Evolutionary conservation across 257 asterid species (phyloP), one percentile per base, ranked within the genome.

Genomic region (Nicotiana tabacum): DNA sequence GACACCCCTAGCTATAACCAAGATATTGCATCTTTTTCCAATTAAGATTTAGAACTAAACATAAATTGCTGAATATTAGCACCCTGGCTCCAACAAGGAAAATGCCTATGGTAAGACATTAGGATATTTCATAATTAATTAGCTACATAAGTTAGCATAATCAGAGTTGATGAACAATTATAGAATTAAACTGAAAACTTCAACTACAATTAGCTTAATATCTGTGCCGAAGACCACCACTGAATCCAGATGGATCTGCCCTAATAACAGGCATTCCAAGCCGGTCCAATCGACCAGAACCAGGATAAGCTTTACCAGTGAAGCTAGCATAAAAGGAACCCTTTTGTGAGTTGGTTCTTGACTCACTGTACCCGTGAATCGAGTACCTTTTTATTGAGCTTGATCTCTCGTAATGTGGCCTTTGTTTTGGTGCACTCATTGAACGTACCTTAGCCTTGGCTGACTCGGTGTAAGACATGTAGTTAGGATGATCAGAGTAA

Each of bases 391-490:
- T 93, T 0, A 85, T 83, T 0, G 99, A 93, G 83, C 92, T 86
- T 1, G 94, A 90, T 84, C 94, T 85, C 72, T 94, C 99, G 5
- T 85, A 88, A 3, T 86, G 90, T 48, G 93, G 91, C 78, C 99
- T 88, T 30, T 92, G 98, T 84, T 84, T 93, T 6, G 99, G 99
- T 30, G 97, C 98, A 77, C 98, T 96, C 32, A 90, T 84, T 3
- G 99, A 93, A 72, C 99, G 88, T 37, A 84, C 89, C 91, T 96
- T 96, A 2, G 99, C 98, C 85, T 90, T 93, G 0, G 97, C 88
- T 10, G 99, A 96, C 81, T 93, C 92, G 0, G 99, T 96, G 65
- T 83, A 89, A 3, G 98, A 70, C 99, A 96, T 96, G 80, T 96
- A 96, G 53, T 78, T 93, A 2, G 97, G 98, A 62, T 86, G 88